Evolutionary conservation across 495 filamentous ascomycete genomes (phyloP), one percentile per base, ranked within the genome.

Genomic region (Neurospora sp.): DNA sequence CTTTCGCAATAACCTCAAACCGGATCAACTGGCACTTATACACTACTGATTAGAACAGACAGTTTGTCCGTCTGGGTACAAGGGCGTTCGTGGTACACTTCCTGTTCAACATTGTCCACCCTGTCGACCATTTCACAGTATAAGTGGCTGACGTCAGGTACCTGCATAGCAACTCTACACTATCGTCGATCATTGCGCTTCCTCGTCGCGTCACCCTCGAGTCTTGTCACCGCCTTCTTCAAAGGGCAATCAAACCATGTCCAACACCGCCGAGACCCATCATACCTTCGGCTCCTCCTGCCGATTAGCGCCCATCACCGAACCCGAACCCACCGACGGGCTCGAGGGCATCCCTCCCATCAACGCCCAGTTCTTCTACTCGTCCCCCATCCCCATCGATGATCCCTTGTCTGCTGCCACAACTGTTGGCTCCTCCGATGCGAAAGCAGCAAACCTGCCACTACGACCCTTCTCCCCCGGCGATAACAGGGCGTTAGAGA

Each of bases 291-390:
- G 79, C 41, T 73, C 80, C 0, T 75, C 78, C 71, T 86, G 84
- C 72, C 84, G 83, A 23, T 78, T 86, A 18, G 79, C 81, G 16
- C 83, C 84, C 5, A 75, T 83, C 41, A 74, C 76, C 12, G 72
- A 77, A 48, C 81, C 79, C 9, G 71, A 74, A 48, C 71, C 78
- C 31, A 40, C 79, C n/a, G 75, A 79, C 20, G 77, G 77, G 62
- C 78, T 82, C 70, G 81, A 86, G 46, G 85, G 80, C 73, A 84
- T 86, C 69, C 89, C 89, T 8, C 81, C 83, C 9, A 77, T 92
- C 39, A 85, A 85, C 37, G 86, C 91, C 62, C 93, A 94, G 62
- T 96, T 92, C 83, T 96, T 95, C 79, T 96, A 95, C 81, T 85
- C 88, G 39, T 94, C 93, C 16, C 84, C 87, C 23, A 84, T 93